Evolutionary conservation across 805 yeast species (phyloP), one percentile per base, ranked within the genome.

Genomic region (Monosporozyma solicola): DNA sequence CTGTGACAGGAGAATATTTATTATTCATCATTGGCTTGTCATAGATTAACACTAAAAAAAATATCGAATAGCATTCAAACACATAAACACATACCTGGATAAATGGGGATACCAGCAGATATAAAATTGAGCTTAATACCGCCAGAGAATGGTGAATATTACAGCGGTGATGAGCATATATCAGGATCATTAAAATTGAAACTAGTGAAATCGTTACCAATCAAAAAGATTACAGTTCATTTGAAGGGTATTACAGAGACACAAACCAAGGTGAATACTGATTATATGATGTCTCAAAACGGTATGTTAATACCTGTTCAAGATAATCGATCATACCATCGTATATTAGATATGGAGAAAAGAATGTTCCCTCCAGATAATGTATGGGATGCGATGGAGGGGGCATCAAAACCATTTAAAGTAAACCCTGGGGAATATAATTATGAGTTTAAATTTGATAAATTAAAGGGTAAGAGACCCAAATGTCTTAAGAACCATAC

Each of bases 201-300:
- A 16, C 57, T 60, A 20, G 57, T 53, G 11, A 68, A 59, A 44
- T 59, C 67, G 0, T 48, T 61, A n/a, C 54, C 67, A 27, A 59
- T 72, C 10, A 57, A 60, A 47, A 51, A 59, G 43, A 64, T 71
- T 58, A 86, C 72, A 62, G 78, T 78, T 66, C 91, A 95, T 66
- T 75, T 82, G 29, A 62, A 61, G 49, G 69, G 67, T 5, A 61
- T 60, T 39, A 53, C 63, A 15, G 66, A 65, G 50, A 64, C 70
- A 0, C 48, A 59, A 20, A 63, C 67, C 1, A 62, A 60, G 41
- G 51, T 60, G 32, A 67, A 62, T 50, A 53, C 60, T 13, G 57
- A 56, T 9, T 54, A 55, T 46, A 51, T 58, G 49, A 54, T 59
- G 49, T 53, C 57, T n/a, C 65, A 59, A 37, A 57, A 59, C 47